Conservation (phyloP, 2,329 filamentous ascomycete genomes). For the Dactylonectria estremocensis region DNA sequence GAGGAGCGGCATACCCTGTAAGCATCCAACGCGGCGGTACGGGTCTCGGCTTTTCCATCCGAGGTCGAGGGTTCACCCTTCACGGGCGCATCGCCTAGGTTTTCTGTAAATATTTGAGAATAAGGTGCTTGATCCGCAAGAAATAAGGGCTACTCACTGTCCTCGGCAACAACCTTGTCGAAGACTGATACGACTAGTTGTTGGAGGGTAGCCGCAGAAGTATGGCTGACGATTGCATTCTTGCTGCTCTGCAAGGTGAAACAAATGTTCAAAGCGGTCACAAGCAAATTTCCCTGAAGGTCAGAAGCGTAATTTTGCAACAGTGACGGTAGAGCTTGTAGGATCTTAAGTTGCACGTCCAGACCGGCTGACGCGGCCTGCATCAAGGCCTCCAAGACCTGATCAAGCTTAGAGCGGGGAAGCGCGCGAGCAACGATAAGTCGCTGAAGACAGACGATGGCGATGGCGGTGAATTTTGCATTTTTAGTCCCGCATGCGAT, state of each 20-base stretch:
- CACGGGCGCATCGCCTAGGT: constrained; percentile 66
- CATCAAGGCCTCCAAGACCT: constrained; percentile 89
- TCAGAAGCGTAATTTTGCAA: constrained; percentile 91
- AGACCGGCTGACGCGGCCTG: constrained; percentile 85
- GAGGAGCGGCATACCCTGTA: constrained; percentile 70
- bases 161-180: constrained; percentile 89
- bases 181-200: constrained; percentile 94
- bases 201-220: constrained; percentile 95
- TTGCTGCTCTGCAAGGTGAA: constrained; percentile 93
- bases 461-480: constrained; percentile 89
- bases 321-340: constrained; percentile 91
- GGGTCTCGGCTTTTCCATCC: constrained; percentile 76
- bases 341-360: constrained; percentile 95
- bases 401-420: constrained; percentile 83
- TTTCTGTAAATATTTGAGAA: constrained; percentile 53
- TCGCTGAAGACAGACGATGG: constrained; percentile 89
- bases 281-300: constrained; percentile 84
- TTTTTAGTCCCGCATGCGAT: constrained; percentile 93
- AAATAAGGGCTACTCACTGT: constrained; percentile 69
- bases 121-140: background rate
- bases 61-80: constrained; percentile 78
- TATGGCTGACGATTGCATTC: constrained; percentile 94
- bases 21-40: constrained; percentile 86
- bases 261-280: constrained; percentile 89
- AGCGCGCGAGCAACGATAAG: constrained; percentile 87